phyloP scores from a whole-genome alignment of 2,329 filamentous ascomycete genomes.

The Coniochaeta sp. region DNA sequence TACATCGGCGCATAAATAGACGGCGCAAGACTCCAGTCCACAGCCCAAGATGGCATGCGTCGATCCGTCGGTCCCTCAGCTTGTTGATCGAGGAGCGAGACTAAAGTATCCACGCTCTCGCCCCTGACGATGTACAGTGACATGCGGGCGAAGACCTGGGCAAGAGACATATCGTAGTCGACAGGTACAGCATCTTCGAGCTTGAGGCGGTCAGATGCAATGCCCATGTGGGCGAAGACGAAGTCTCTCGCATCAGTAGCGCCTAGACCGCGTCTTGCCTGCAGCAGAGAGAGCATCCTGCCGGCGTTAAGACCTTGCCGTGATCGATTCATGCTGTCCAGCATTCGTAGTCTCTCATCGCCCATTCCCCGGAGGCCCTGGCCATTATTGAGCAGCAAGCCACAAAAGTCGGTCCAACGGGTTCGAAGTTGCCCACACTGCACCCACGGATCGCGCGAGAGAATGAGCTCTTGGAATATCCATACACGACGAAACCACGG shows the following conservation, averaged over 20 bases:
- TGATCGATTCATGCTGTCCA: slow-evolving; percentile 6
- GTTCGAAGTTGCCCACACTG: slow-evolving; percentile 3
- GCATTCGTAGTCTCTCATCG: neutral
- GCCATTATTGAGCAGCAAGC: neutral
- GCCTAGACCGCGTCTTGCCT: slow-evolving; percentile 6
- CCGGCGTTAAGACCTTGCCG: neutral
- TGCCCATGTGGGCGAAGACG: slow-evolving; percentile 7
- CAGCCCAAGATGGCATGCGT: slow-evolving; percentile 4
- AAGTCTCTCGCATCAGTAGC: slow-evolving; percentile 8
- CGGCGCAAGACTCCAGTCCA: neutral
- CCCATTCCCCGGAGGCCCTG: no score
- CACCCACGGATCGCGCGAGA: slow-evolving; percentile 9
- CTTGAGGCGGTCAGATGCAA: neutral
- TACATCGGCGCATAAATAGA: slow-evolving; percentile 1
- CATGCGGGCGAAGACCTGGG: slow-evolving; percentile 3
- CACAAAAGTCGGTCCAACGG: slow-evolving; percentile 2
- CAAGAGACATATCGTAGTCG: slow-evolving; percentile 6
- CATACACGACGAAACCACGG: slow-evolving; percentile 9
- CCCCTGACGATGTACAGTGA: slow-evolving; percentile 5
- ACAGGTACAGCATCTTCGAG: neutral
- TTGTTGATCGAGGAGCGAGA: neutral
- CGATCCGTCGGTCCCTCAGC: neutral
- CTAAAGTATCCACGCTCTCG: neutral
- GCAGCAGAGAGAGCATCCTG: slow-evolving; percentile 4
- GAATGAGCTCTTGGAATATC: slow-evolving; percentile 9